A percentile compares a stretch with the other conserved stretches of the same genome.
Conservation (phyloP, 805 yeast genomes). For the Schwanniomyces vanrijiae region DNA sequence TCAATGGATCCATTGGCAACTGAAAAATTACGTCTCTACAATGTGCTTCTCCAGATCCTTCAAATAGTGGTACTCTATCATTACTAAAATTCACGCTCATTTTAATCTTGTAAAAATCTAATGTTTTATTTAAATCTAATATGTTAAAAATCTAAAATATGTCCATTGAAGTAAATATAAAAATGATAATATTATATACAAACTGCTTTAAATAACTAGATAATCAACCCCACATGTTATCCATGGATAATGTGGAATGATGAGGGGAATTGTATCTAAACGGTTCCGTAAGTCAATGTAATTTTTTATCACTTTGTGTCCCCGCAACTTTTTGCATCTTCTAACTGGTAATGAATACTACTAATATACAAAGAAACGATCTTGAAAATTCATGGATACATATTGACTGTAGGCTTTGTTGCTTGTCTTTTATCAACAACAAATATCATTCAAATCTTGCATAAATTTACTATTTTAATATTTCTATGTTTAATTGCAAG, state of each 20-base stretch:
- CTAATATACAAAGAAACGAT: no score
- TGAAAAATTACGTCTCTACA: background rate
- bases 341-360: no score
- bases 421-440: no score
- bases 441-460: no score
- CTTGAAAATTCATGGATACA: no score
- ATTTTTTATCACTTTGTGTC: background rate
- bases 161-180: no score
- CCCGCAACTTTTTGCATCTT: background rate
- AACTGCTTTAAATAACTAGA: background rate
- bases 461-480: no score
- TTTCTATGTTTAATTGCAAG: no score
- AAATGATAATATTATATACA: no score
- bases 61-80: conserved; percentile 1
- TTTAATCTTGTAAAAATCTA: background rate
- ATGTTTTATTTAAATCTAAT: no score
- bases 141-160: no score
- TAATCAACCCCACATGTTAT: background rate
- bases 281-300: background rate
- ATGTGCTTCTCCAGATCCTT: background rate
- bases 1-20: background rate
- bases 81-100: background rate
- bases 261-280: background rate
- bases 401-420: no score
- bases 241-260: background rate